Percentiles rank a stretch among this genome's conserved stretches.
phyloP scores from a whole-genome alignment of 1,284 basidiomycete species.

The Pyrrhoderma lamaoense region DNA sequence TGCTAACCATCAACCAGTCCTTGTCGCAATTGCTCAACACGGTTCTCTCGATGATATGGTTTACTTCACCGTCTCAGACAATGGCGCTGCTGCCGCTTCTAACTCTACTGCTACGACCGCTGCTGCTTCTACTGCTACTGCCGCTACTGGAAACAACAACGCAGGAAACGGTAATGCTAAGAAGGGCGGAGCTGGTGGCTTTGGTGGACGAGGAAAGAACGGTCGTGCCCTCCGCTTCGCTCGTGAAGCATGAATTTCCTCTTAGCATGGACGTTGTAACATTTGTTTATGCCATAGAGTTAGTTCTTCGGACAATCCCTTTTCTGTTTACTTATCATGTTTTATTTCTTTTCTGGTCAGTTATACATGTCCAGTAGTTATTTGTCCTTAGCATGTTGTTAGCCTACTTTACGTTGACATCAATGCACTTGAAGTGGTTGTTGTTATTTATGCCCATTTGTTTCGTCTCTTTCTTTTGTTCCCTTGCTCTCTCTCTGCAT shows the following conservation, averaged over 20 bases:
- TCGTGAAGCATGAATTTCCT: conserved; percentile 13
- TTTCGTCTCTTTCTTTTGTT: not conserved
- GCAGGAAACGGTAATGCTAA: conserved; percentile 2
- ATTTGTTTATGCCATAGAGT: not conserved
- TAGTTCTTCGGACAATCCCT: not conserved
- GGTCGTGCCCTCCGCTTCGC: conserved; percentile 14
- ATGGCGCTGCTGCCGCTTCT: conserved; percentile 12
- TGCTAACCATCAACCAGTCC: conserved; percentile 62
- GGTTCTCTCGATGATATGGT: conserved; percentile 50
- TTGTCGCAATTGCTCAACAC: conserved; percentile 56
- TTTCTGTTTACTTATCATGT: not conserved
- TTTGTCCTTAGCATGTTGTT: not conserved
- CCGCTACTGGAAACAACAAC: conserved; percentile 18
- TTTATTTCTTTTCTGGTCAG: not conserved
- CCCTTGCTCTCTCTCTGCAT: not conserved
- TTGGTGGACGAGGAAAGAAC: conserved; percentile 2
- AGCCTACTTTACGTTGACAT: not conserved
- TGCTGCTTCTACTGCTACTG: conserved; percentile 20
- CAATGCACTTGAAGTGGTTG: too few species aligned
- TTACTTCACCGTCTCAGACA: conserved; percentile 37
- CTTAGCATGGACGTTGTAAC: not conserved
- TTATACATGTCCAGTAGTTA: not conserved
- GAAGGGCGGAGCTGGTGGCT: conserved; percentile 12
- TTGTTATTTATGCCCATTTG: not conserved
- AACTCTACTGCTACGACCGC: conserved; percentile 16